Evolutionary conservation across 768 basidiomycete species (phyloP).

Genomic region (Tephrocybe sp.): DNA sequence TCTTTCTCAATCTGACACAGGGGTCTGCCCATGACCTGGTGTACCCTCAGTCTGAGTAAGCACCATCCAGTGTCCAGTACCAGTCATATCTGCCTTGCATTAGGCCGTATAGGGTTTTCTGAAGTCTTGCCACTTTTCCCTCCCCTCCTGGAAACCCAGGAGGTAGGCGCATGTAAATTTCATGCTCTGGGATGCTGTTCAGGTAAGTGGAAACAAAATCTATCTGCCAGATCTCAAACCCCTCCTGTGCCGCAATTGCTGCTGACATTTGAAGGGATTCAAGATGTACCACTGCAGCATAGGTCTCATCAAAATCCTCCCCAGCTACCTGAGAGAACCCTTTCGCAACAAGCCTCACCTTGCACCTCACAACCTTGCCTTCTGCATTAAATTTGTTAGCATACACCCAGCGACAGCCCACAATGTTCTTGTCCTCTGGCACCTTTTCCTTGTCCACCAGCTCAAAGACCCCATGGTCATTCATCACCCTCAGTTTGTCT

Average conservation of each 20-base stretch:
- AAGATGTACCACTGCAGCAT: no score
- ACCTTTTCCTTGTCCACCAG: not conserved
- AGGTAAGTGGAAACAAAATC: no score
- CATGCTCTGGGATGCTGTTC: no score
- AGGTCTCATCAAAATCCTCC: constrained; percentile 2
- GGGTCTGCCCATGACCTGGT: not conserved
- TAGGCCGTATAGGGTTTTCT: not conserved
- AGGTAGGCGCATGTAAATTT: no score
- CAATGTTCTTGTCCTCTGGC: not conserved
- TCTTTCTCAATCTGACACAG: not conserved
- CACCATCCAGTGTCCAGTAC: not conserved
- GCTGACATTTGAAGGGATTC: no score
- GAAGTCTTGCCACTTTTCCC: not conserved
- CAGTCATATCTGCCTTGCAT: constrained; percentile 3
- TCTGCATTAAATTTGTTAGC: constrained; percentile 27
- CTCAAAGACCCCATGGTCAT: not conserved
- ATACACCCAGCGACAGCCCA: constrained; percentile 20
- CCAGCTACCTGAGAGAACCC: constrained; percentile 33
- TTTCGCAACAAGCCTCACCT: constrained; percentile 23
- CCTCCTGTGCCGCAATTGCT: no score
- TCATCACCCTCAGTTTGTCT: not conserved
- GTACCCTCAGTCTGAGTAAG: not conserved
- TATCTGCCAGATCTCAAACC: no score
- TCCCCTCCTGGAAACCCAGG: no score
- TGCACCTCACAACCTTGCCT: constrained; percentile 26